These are phyloP conservation scores for Alternaria gansuensis DNA, from an alignment of 2,329 filamentous ascomycete genomes.

Conservation along the genomic window DNA sequence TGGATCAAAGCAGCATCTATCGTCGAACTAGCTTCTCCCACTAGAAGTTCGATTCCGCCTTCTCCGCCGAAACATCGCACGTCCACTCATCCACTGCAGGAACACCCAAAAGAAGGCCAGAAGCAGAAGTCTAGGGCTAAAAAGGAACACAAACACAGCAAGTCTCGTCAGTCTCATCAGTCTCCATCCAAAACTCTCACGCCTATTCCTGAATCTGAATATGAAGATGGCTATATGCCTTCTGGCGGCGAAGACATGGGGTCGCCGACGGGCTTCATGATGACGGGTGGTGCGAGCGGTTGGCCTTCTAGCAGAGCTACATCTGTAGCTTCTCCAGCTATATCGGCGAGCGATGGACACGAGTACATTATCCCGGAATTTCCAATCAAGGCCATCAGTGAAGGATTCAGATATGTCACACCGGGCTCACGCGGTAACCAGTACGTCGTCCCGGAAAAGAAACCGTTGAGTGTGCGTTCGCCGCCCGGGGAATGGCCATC, in stretches of 20 bases:
- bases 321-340: constrained; percentile 1
- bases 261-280: constrained; percentile 35
- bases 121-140: not conserved
- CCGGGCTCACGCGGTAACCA: not conserved
- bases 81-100: not conserved
- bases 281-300: constrained; percentile 31
- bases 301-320: constrained; percentile 22
- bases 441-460: not conserved
- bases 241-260: constrained; percentile 8
- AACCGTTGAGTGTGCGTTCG: constrained; percentile 14
- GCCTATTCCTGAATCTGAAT: constrained; percentile 23
- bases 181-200: constrained; percentile 12
- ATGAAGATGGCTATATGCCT: constrained; percentile 17
- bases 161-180: not conserved
- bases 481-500: constrained; percentile 25
- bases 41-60: not conserved
- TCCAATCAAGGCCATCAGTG: not conserved
- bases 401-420: constrained; percentile 8
- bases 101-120: not conserved
- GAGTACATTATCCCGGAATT: not conserved
- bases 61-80: not conserved
- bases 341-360: not conserved
- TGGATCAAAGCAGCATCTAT: constrained; percentile 25
- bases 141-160: not conserved
- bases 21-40: not conserved